These are phyloP conservation scores for Fomitopsis schrenkii DNA, from an alignment of 1,284 basidiomycete genomes.

Conservation along the genomic window DNA sequence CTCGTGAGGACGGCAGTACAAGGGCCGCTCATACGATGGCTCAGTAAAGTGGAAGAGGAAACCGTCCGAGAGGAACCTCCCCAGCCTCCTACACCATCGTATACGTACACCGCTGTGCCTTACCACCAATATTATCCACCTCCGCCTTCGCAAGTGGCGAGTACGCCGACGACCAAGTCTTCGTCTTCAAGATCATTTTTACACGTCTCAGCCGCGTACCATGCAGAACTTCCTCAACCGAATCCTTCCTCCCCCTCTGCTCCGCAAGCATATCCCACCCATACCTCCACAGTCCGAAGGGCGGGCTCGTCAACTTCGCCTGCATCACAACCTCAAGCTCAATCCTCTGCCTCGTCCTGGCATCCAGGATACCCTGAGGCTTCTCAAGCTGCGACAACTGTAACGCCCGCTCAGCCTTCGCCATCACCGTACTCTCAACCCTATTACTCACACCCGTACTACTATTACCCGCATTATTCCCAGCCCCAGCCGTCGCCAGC, in stretches of 20 bases:
- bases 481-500: slow-evolving; percentile 15
- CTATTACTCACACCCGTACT: background rate
- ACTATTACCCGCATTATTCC: slow-evolving; percentile 5
- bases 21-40: slow-evolving; percentile 72
- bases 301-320: background rate
- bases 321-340: background rate
- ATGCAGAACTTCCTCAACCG: background rate
- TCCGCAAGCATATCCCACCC: background rate
- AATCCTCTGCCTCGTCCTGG: background rate
- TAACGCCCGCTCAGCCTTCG: background rate
- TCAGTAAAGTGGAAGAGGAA: slow-evolving; percentile 61
- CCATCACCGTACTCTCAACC: background rate
- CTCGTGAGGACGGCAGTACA: slow-evolving; percentile 56
- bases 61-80: slow-evolving; percentile 31
- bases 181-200: background rate
- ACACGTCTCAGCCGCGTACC: background rate
- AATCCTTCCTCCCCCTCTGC: background rate
- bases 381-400: background rate
- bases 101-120: background rate
- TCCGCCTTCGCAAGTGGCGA: background rate
- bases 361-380: background rate
- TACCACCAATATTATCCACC: background rate
- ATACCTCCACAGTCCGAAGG: background rate
- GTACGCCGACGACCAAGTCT: background rate
- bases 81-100: slow-evolving; percentile 22